Conservation (phyloP, 805 yeast species). For the Yamadazyma philogaea region DNA sequence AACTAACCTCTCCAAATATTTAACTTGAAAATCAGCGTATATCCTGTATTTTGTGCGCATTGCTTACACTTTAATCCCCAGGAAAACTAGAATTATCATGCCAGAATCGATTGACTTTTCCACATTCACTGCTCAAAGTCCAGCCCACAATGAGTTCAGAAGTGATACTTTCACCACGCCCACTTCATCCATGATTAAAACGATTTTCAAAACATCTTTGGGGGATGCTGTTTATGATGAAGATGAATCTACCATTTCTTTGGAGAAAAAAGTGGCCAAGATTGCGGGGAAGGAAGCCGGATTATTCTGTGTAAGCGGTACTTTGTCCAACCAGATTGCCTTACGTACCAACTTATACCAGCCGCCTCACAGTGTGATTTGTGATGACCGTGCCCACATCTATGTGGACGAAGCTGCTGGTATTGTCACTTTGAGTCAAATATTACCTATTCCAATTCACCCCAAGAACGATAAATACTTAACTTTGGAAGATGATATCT, state of each 20-base stretch:
- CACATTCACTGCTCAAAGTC: conserved; percentile 6
- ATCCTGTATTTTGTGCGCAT: too few species aligned
- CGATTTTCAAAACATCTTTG: conserved; percentile 51
- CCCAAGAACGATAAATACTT: conserved; percentile 75
- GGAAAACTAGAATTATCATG: background rate
- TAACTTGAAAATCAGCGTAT: too few species aligned
- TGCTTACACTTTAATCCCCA: background rate
- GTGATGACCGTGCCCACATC: conserved; percentile 85
- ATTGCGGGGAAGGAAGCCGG: conserved; percentile 81
- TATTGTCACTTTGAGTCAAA: conserved; percentile 81
- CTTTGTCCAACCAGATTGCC: conserved; percentile 86
- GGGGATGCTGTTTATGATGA: conserved; percentile 93
- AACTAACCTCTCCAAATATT: too few species aligned
- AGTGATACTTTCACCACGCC: conserved; percentile 93
- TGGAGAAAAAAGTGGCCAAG: conserved; percentile 63
- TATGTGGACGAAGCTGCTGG: conserved; percentile 89
- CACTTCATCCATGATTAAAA: conserved; percentile 62
- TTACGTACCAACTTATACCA: conserved; percentile 69
- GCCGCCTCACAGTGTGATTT: conserved; percentile 82
- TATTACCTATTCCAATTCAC: conserved; percentile 81
- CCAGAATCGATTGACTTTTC: background rate
- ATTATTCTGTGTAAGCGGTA: conserved; percentile 82
- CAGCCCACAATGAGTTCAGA: conserved; percentile 41
- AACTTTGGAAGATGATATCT: conserved; percentile 82
- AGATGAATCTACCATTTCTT: conserved; percentile 62